phyloP scores from a whole-genome alignment of 352 stramenopile genomes.

The Globisporangium canariense region DNA sequence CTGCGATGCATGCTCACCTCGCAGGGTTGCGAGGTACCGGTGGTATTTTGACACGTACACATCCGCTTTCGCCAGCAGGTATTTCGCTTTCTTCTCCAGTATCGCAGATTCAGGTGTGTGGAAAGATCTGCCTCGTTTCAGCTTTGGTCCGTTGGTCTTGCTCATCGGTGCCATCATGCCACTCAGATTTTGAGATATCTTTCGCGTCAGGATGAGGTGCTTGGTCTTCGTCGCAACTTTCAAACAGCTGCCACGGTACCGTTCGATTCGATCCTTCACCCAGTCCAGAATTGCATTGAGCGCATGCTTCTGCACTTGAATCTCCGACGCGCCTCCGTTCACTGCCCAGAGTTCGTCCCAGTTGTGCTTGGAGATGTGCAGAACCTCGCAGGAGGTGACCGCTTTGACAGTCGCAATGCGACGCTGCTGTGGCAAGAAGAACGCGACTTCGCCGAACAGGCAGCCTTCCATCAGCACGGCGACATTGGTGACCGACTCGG shows the following conservation, averaged over 20 bases:
- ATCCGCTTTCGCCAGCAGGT: constrained; percentile 47
- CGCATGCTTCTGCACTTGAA: constrained; percentile 49
- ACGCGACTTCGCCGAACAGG: constrained; percentile 66
- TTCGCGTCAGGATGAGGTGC: constrained; percentile 22
- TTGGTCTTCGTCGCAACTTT: constrained; percentile 44
- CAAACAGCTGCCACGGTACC: constrained; percentile 41
- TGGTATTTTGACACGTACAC: constrained; percentile 31
- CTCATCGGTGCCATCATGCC: constrained; percentile 22
- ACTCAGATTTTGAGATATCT: constrained; percentile 27
- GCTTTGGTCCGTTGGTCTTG: neutral
- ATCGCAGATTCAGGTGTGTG: constrained; percentile 36
- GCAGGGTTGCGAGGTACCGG: constrained; percentile 6
- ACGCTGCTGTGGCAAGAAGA: constrained; percentile 59
- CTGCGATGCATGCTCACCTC: neutral
- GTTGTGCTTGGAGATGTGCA: constrained; percentile 54
- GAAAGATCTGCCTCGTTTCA: constrained; percentile 15
- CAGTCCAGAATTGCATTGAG: constrained; percentile 58
- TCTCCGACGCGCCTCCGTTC: constrained; percentile 30
- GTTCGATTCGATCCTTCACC: constrained; percentile 35
- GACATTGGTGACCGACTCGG: constrained; percentile 43
- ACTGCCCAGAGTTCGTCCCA: constrained; percentile 62
- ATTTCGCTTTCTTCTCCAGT: constrained; percentile 66
- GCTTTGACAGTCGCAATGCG: constrained; percentile 61
- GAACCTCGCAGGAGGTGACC: constrained; percentile 54
- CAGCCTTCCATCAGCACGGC: constrained; percentile 55